Base-by-base conservation (phyloP, 2,329 filamentous ascomycete species). In the Hymenoscyphus fructigenus region DNA sequence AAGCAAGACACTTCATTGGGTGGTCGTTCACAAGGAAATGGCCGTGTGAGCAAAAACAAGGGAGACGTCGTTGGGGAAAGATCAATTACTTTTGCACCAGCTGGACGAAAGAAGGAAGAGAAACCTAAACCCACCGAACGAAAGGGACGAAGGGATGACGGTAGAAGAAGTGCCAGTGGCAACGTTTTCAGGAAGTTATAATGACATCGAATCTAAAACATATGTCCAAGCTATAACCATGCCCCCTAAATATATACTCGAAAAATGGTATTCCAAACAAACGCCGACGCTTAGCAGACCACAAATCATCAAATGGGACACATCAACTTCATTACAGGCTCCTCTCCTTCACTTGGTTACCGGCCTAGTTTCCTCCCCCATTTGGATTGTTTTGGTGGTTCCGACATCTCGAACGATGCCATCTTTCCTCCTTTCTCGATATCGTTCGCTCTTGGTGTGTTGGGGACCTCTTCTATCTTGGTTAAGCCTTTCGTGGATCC, bases 111-210 rank as follows among this genome's bases (percentile, higher is more conserved):
- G 72, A 79, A 80, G 74, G 76, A 82, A 77, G 74, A 77, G 29
- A 71, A 70, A 50, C 28, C 67, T 3, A 66, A 71, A 53, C 65
- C 67, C 7, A 59, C 60, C 3, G 64, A 66, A 47, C 63, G 65
- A 53, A 73, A 73, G 61, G 68, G 64, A 17, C 73, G 74, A 67
- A 70, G 74, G 28, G 75, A 75, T 29, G 75, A 76, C 36, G 75
- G 75, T 32, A 85, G 91, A 72, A 81, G 91, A 72, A 93, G 89
- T 77, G 91, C 91, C 60, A 92, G 90, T 77, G 84, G 84, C 61
- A 93, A 94, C 78, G 88, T 88, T 50, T 91, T 93, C 76, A 85
- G 89, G 75, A 84, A 82, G 73, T 83, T 91, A 81, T 89, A 79
- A 73, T 63, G 36, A 29, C 50, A 57, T 32, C 53, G 34, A 62